Evolutionary conservation across 179 eudicot genomes (phyloP).

Genomic region (Carnegiea gigantea): DNA sequence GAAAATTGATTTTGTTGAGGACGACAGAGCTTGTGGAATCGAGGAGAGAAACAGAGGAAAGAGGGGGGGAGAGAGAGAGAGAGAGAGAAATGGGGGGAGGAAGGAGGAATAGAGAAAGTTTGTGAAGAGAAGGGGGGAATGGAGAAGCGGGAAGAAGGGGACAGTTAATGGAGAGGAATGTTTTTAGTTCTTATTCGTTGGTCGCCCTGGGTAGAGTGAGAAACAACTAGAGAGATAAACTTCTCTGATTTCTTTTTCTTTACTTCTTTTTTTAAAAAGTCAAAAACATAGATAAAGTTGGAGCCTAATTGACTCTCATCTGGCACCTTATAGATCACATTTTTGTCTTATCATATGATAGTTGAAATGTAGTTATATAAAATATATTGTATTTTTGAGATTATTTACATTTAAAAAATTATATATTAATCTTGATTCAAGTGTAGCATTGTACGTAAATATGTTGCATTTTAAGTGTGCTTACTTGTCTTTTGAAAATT

Average conservation of each 20-base stretch:
- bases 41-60: slow-evolving; percentile 8
- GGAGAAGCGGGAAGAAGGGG: slow-evolving; percentile 44
- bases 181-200: slow-evolving; percentile 30
- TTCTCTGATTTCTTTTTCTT: not conserved
- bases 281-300: too few relatives aligned
- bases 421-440: too few relatives aligned
- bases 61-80: slow-evolving; percentile 20
- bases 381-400: too few relatives aligned
- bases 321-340: too few relatives aligned
- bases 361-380: too few relatives aligned
- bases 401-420: too few relatives aligned
- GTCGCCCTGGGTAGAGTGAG: not conserved
- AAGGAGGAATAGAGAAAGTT: slow-evolving; percentile 10
- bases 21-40: not conserved
- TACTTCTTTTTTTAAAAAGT: too few relatives aligned
- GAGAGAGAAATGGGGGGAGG: slow-evolving; percentile 10
- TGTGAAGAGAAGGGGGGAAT: slow-evolving; percentile 3
- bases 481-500: too few relatives aligned
- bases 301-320: too few relatives aligned
- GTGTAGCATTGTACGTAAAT: too few relatives aligned
- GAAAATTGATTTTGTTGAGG: not conserved
- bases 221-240: not conserved
- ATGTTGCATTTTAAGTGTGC: too few relatives aligned
- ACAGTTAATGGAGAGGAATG: slow-evolving; percentile 28
- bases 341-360: too few relatives aligned